Base-by-base conservation (phyloP, 192 early-diverging fungal species). In the Coemansia sp. region DNA sequence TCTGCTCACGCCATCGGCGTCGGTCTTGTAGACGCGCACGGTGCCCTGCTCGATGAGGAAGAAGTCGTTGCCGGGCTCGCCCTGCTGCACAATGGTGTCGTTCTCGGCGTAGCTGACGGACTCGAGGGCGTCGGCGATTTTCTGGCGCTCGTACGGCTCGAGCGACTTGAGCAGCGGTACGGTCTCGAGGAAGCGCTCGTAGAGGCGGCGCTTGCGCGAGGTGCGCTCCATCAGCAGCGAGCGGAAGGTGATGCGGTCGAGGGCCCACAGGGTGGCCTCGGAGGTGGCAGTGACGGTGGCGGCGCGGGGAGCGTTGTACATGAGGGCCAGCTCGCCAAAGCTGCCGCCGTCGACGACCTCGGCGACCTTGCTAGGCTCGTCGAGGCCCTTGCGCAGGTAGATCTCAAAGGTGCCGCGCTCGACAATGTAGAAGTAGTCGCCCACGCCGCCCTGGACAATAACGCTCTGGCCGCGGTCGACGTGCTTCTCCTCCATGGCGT, bases 301-400 rank as follows among this genome's bases (percentile, higher is more conserved):
- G 1, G 96, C 96, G 30, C 96, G 84, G 11, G 96, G 96, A 9
- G 93, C 94, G 60, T 97, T 97, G 76, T 99, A 99, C 96, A 99
- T 99, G 9, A 99, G 81, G 30, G 96, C 96, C 42, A 99, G 81
- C 76, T 99, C 94, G 49, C 96, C 96, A 88, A 99, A 99, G 63
- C 85, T 87, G 39, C 92, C 94, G 34, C 89, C 86, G 7, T 88
- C 78, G 5, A 72, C 87, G 57, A 94, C 95, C 35, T 81, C 77
- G 39, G 82, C 69, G 3, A 97, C 94, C 58, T 87, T 90, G 39
- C 78, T 70, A 4, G 87, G 78, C 2, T 72, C 78, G 13, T 78
- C 85, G 13, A 81, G 70, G 52, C 57, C 71, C 53, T 87, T 85
- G 34, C 80, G 67, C 14, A 97, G 89, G 80, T 85, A 94, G 25